Evolutionary conservation across 306 rosid species (phyloP).

Genomic region (peach (Prunus persica)): DNA sequence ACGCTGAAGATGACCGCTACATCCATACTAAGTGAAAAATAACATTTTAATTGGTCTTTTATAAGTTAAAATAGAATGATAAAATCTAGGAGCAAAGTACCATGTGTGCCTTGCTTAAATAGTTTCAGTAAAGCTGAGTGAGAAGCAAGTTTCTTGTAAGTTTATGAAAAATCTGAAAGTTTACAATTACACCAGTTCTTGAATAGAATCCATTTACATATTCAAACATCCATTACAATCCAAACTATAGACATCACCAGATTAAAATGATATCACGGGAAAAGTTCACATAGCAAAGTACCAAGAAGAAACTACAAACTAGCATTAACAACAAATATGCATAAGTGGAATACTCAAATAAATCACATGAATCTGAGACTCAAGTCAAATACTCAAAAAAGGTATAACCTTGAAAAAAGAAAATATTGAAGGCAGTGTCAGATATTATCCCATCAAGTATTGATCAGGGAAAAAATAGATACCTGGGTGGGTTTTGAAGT

Average conservation of each 20-base stretch:
- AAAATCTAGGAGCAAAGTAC: background rate
- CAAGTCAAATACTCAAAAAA: background rate
- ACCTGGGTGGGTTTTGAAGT: constrained; percentile 88
- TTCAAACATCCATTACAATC: background rate
- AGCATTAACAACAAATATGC: background rate
- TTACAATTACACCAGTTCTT: background rate
- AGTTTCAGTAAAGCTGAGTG: background rate
- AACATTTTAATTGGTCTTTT: too few relatives aligned
- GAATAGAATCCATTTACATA: background rate
- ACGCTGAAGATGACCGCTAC: background rate
- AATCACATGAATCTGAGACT: background rate
- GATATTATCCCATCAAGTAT: background rate
- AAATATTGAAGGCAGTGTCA: background rate
- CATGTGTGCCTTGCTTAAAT: background rate
- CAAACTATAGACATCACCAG: background rate
- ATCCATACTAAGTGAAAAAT: background rate
- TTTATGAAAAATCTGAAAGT: background rate
- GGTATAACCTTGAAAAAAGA: background rate
- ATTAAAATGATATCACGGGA: background rate
- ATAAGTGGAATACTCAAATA: background rate
- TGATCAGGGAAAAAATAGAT: constrained; percentile 10
- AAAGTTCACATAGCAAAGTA: background rate
- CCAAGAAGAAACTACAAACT: background rate
- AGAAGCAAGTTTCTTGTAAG: background rate
- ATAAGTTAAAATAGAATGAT: background rate